phyloP scores from a whole-genome alignment of 2,329 filamentous ascomycete species.

The Corynespora cassiicola region DNA sequence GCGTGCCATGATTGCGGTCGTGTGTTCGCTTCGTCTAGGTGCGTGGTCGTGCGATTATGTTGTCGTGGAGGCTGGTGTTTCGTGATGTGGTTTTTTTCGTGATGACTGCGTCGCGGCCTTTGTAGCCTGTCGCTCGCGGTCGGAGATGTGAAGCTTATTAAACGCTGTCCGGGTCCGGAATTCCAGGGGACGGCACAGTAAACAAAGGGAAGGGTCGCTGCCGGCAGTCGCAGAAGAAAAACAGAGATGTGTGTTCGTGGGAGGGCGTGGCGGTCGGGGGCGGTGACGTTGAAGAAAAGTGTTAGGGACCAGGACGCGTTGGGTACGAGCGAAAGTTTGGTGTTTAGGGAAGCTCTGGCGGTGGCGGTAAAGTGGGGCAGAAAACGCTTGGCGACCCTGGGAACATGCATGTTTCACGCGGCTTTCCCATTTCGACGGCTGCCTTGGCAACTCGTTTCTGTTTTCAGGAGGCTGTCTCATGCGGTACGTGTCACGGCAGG shows the following conservation, averaged over 20 bases:
- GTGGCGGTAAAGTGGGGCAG: constrained; percentile 31
- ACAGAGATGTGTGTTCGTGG: constrained; percentile 6
- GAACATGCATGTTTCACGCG: too few relatives aligned
- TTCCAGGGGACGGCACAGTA: constrained; percentile 1
- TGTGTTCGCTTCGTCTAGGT: constrained; percentile 3
- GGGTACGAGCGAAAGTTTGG: constrained; percentile 38
- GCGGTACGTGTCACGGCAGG: too few relatives aligned
- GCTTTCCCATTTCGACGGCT: constrained; percentile 4
- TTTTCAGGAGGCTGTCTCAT: constrained; percentile 6
- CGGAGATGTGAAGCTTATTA: constrained; percentile 5
- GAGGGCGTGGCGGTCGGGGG: constrained; percentile 15
- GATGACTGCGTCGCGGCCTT: constrained; percentile 1
- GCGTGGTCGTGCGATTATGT: constrained; percentile 6
- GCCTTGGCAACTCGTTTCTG: neutral
- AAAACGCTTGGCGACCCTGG: constrained; percentile 27
- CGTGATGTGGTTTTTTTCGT: constrained; percentile 9
- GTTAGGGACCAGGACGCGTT: constrained; percentile 27
- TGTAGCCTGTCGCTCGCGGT: neutral
- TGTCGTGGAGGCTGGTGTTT: constrained; percentile 10
- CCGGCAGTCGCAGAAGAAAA: constrained; percentile 33
- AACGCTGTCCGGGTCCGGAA: constrained; percentile 1
- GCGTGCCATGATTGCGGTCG: constrained; percentile 67
- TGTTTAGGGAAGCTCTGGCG: constrained; percentile 24
- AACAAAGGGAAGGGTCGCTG: constrained; percentile 26
- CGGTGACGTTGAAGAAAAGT: constrained; percentile 13